Evolutionary conservation across 2,329 filamentous ascomycete species (phyloP).

Genomic region (Aspergillus pseudoterreus): DNA sequence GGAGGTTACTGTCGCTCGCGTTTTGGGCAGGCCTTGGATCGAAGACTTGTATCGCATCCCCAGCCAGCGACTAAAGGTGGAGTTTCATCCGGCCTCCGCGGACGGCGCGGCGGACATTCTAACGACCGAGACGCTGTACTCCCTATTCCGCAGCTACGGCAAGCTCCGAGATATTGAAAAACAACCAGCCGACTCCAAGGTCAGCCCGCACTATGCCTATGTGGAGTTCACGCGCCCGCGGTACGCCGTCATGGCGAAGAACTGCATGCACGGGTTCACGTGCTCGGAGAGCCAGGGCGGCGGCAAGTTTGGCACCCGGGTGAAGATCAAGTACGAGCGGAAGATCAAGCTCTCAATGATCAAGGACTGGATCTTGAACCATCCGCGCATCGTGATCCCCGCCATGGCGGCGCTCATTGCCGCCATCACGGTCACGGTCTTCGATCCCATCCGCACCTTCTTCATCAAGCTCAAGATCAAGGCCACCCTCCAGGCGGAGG

Average conservation of each 20-base stretch:
- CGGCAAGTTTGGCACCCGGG: constrained; percentile 68
- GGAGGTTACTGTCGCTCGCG: constrained; percentile 66
- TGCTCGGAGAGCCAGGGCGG: constrained; percentile 67
- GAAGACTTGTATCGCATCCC: constrained; percentile 87
- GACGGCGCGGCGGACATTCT: constrained; percentile 73
- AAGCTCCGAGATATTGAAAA: constrained; percentile 82
- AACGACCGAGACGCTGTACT: constrained; percentile 81
- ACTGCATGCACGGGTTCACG: constrained; percentile 83
- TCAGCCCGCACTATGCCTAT: constrained; percentile 73
- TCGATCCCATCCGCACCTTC: constrained; percentile 90
- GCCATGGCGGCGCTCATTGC: constrained; percentile 75
- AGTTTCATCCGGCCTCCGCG: constrained; percentile 72
- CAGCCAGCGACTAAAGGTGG: constrained; percentile 69
- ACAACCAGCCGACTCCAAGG: constrained; percentile 82
- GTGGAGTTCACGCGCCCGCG: constrained; percentile 71
- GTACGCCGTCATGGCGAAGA: constrained; percentile 81
- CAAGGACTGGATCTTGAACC: constrained; percentile 80
- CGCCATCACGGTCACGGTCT: constrained; percentile 78
- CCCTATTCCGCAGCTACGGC: constrained; percentile 82
- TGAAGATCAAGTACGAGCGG: constrained; percentile 80
- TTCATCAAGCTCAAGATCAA: constrained; percentile 89
- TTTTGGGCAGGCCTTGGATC: constrained; percentile 85
- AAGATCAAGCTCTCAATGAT: constrained; percentile 73
- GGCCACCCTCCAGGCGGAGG: constrained; percentile 67
- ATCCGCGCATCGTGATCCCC: constrained; percentile 86